Conservation (phyloP, 441 rosid genomes). For the Bocquillonia castaneifolia region DNA sequence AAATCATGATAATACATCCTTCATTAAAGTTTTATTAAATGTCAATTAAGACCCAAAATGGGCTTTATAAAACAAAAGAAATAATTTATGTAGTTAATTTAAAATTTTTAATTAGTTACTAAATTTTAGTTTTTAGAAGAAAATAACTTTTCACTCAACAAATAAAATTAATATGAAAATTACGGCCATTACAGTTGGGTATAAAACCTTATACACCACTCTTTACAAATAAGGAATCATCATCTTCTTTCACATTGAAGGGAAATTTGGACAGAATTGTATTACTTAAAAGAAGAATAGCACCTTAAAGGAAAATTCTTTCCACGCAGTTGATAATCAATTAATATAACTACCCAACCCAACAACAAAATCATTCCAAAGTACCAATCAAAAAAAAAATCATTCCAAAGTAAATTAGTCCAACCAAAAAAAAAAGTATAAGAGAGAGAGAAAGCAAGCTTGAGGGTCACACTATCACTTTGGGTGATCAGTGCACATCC, state of each 20-base stretch:
- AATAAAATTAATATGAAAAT: no score
- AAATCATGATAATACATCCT: no score
- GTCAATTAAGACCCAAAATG: no score
- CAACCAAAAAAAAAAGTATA: background rate
- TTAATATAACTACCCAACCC: background rate
- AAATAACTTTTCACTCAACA: no score
- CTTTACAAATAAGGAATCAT: conserved; percentile 20
- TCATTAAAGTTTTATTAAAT: no score
- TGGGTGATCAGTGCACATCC: background rate
- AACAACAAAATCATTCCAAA: conserved; percentile 4
- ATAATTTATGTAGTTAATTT: no score
- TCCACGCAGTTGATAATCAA: background rate
- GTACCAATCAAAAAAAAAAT: conserved; percentile 9
- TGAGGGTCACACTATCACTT: background rate
- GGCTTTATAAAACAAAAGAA: no score
- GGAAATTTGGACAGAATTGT: conserved; percentile 12
- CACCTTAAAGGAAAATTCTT: background rate
- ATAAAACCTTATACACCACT: background rate
- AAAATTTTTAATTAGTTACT: no score
- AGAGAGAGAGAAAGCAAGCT: background rate
- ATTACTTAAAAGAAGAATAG: background rate
- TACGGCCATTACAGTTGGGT: no score
- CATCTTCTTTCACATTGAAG: conserved; percentile 11
- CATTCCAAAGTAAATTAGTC: background rate
- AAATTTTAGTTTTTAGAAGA: no score